Evolutionary conservation across 352 stramenopile genomes (phyloP).

Genomic region (Globisporangium alternatum): DNA sequence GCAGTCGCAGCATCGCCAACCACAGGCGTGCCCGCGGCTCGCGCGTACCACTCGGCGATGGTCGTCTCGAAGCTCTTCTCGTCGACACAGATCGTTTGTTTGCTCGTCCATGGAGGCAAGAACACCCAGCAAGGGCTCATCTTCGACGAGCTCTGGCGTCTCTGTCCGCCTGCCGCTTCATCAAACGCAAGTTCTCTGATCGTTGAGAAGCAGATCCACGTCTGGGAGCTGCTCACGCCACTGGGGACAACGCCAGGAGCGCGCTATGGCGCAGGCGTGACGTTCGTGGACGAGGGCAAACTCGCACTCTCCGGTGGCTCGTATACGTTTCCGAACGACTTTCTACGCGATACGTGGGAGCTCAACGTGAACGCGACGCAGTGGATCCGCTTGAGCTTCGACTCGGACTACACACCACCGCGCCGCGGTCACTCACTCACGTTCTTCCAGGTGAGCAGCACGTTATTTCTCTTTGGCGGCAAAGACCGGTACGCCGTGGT

Average conservation of each 20-base stretch:
- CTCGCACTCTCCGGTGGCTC: conserved; percentile 59
- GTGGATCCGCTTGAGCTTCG: conserved; percentile 57
- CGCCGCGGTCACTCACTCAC: conserved; percentile 56
- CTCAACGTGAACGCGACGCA: conserved; percentile 65
- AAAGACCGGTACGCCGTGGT: conserved; percentile 63
- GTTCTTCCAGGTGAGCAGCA: conserved; percentile 28
- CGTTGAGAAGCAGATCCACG: conserved; percentile 44
- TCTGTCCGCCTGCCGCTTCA: conserved; percentile 34
- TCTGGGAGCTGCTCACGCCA: conserved; percentile 50
- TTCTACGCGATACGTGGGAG: conserved; percentile 68
- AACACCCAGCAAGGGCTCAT: conserved; percentile 40
- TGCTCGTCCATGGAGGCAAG: conserved; percentile 64
- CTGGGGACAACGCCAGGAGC: conserved; percentile 49
- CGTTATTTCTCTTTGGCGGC: conserved; percentile 57
- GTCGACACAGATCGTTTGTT: conserved; percentile 27
- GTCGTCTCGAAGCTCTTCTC: conserved; percentile 37
- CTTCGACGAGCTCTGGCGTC: conserved; percentile 67
- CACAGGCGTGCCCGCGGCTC: conserved; percentile 21
- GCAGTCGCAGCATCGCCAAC: conserved; percentile 10
- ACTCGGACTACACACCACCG: conserved; percentile 40
- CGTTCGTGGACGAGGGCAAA: conserved; percentile 59
- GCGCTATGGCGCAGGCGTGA: conserved; percentile 52
- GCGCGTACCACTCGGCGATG: conserved; percentile 47
- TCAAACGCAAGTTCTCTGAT: neutral
- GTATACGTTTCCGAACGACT: conserved; percentile 75